Base-by-base conservation (phyloP, 2,329 filamentous ascomycete species). In the Thermothelomyces thermophilus region DNA sequence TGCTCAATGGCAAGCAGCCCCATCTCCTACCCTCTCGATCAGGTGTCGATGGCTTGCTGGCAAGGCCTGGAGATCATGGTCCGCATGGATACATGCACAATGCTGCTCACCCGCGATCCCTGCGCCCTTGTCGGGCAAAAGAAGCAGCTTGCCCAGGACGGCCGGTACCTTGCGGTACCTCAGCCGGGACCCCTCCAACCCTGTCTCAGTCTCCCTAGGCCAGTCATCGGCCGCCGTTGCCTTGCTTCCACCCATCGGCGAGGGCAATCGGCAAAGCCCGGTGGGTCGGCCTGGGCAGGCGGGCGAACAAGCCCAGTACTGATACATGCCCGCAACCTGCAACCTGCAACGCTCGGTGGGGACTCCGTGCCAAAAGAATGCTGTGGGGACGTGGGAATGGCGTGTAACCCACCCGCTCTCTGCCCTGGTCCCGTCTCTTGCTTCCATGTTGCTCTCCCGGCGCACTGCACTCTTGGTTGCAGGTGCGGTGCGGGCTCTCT, bases 81-180 rank as follows among this genome's bases (percentile, higher is more conserved):
- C 46, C 46, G 47, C 44, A 48, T 43, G 33, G 51, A 41, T 51
- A 52, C 52, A 54, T 58, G 52, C 56, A 57, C 48, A 46, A 46
- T 58, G 57, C 56, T 59, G 58, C 56, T 57, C 58, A 59, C 57
- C 57, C 56, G 57, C 57, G 53, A 59, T 58, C 54, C 53, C 53
- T 59, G 58, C 36, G 3, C 45, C 55, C 58, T 42, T 56, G 56
- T 46, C 53, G 50, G 56, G 54, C 54, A 53, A 51, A 56, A 48
- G 40, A 58, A 56, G 56, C 40, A 47, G 52, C 28, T 26, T 35
- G n/a, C 34, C 26, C 40, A 43, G 33, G 33, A 31, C 41, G 20
- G 47, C 41, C 41, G 19, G 41, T 39, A 36, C 45, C 33, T 9
- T 3, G 14, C 8, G 45, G 55, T 58, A 58, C 51, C 53, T 57